Conservation (phyloP, 2,329 filamentous ascomycete species). For the Aureobasidium melanogenum region DNA sequence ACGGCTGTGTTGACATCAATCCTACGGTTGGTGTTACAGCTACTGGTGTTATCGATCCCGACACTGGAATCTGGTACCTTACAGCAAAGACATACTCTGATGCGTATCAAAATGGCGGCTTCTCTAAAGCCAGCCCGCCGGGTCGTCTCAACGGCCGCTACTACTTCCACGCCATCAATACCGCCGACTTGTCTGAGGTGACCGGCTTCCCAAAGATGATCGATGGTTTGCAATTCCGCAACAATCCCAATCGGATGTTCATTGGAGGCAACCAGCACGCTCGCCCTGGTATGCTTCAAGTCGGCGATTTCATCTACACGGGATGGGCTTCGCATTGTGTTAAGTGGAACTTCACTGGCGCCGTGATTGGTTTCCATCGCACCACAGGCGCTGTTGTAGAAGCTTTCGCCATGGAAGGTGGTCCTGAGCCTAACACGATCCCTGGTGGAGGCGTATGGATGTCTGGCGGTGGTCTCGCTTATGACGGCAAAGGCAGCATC, state of each 20-base stretch:
- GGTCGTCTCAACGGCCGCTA: constrained; percentile 36
- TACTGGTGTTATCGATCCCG: constrained; percentile 44
- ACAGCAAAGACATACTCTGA: constrained; percentile 42
- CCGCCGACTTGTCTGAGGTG: constrained; percentile 35
- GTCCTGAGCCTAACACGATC: constrained; percentile 29
- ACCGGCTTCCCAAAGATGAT: constrained; percentile 31
- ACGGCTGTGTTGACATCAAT: constrained; percentile 41
- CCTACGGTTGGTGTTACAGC: constrained; percentile 40
- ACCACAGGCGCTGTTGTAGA: constrained; percentile 37
- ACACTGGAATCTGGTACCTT: constrained; percentile 41
- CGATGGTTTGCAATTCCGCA: constrained; percentile 36
- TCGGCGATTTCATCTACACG: constrained; percentile 40
- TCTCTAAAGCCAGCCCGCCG: constrained; percentile 21
- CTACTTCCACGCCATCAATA: constrained; percentile 38
- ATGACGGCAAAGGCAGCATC: constrained; percentile 39
- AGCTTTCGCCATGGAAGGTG: constrained; percentile 36
- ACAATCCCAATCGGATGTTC: constrained; percentile 39
- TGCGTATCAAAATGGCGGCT: constrained; percentile 25
- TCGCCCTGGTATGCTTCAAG: constrained; percentile 38
- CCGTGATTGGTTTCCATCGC: constrained; percentile 42
- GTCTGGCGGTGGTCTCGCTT: constrained; percentile 40
- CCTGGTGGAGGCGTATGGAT: constrained; percentile 42
- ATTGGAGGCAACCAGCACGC: constrained; percentile 41
- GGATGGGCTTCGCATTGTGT: constrained; percentile 45
- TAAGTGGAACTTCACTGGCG: constrained; percentile 43